A percentile compares a stretch with the other conserved stretches of the same genome.
These are phyloP conservation scores for Alternaria rosae DNA, from an alignment of 2,329 filamentous ascomycete genomes.

Conservation along the genomic window DNA sequence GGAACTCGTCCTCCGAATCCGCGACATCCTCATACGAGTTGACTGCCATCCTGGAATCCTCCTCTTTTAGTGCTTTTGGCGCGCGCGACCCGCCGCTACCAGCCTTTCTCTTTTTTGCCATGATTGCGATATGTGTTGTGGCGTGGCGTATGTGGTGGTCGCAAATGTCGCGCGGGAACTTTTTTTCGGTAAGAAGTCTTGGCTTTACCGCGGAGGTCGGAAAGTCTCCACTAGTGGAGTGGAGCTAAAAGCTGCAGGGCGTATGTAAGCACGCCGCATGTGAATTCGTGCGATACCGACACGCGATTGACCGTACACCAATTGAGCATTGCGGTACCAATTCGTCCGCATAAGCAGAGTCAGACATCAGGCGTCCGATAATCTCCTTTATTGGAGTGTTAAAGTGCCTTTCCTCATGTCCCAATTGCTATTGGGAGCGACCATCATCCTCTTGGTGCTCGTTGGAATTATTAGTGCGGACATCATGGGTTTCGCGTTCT, in stretches of 20 bases:
- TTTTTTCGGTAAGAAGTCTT: slow-evolving; percentile 37
- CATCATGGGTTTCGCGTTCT: slow-evolving; percentile 72
- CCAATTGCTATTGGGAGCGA: slow-evolving; percentile 46
- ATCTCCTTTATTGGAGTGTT: background rate
- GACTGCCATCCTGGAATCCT: slow-evolving; percentile 64
- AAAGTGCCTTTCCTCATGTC: slow-evolving; percentile 36
- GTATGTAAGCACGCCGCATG: background rate
- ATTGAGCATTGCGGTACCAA: background rate
- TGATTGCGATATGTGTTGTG: slow-evolving; percentile 31
- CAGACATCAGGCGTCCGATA: background rate
- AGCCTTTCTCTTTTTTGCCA: slow-evolving; percentile 74
- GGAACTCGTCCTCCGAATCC: slow-evolving; percentile 93
- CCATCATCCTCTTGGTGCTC: slow-evolving; percentile 44
- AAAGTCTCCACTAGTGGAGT: background rate
- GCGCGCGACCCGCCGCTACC: slow-evolving; percentile 55
- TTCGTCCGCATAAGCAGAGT: background rate
- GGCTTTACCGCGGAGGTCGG: slow-evolving; percentile 31
- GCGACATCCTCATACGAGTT: slow-evolving; percentile 82
- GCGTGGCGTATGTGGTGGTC: slow-evolving; percentile 11
- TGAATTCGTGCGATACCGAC: background rate
- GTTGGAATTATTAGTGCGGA: slow-evolving; percentile 50
- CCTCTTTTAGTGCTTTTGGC: slow-evolving; percentile 43
- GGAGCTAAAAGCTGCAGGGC: background rate
- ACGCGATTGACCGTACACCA: background rate
- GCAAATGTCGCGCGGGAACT: slow-evolving; percentile 26